phyloP scores from a whole-genome alignment of 2,329 filamentous ascomycete species.

The Monilinia aucupariae region DNA sequence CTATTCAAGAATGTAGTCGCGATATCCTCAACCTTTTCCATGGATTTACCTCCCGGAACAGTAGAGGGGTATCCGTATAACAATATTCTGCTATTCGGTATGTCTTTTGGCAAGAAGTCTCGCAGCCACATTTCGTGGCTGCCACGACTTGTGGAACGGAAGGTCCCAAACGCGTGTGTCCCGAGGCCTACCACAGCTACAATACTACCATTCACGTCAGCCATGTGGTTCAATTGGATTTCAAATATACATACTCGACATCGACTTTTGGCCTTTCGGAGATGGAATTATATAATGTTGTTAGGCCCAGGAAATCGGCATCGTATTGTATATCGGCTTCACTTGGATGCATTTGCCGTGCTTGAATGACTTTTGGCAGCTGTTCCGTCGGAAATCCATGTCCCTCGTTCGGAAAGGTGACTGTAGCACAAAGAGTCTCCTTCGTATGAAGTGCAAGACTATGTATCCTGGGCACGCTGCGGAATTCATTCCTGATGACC shows the following conservation, averaged over 20 bases:
- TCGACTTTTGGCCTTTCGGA: neutral
- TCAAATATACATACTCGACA: constrained; percentile 3
- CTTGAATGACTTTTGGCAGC: neutral
- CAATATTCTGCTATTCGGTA: neutral
- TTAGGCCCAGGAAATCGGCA: constrained; percentile 5
- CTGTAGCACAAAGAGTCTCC: constrained; percentile 5
- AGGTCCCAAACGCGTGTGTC: constrained; percentile 16
- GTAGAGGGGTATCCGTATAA: constrained; percentile 11
- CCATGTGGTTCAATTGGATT: too few relatives aligned
- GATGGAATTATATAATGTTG: constrained; percentile 4
- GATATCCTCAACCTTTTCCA: constrained; percentile 3
- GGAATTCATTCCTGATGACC: neutral
- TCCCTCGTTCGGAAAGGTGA: constrained; percentile 3
- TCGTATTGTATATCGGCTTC: constrained; percentile 6
- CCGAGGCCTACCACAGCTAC: constrained; percentile 14
- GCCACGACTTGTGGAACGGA: constrained; percentile 1
- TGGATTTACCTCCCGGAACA: constrained; percentile 7
- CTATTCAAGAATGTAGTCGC: constrained; percentile 7
- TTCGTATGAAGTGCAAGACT: neutral
- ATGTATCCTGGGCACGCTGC: constrained; percentile 2
- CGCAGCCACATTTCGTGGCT: constrained; percentile 16
- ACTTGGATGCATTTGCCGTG: neutral
- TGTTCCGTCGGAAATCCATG: neutral
- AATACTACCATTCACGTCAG: neutral
- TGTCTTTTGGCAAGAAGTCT: constrained; percentile 16